Conservation (phyloP, 805 yeast genomes). For the Candida succiphila region DNA sequence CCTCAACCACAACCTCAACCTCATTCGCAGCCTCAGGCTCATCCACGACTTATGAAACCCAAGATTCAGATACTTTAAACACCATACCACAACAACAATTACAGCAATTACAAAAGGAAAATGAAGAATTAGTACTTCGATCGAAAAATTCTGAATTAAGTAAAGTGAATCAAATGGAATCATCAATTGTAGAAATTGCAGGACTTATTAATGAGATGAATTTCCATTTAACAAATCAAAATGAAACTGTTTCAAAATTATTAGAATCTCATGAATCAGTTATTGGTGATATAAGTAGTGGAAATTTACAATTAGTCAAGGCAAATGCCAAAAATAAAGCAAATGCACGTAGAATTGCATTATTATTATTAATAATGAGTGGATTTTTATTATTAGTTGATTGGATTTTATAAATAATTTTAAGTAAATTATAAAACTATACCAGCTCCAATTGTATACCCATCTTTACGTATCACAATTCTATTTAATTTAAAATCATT, state of each 20-base stretch:
- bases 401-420: conserved; percentile 25
- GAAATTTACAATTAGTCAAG: conserved; percentile 58
- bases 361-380: conserved; percentile 45
- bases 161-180: conserved; percentile 50
- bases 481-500: conserved; percentile 49
- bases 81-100: conserved; percentile 27
- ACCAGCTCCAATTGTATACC: conserved; percentile 53
- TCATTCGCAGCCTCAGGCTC: not conserved
- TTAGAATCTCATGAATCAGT: conserved; percentile 61
- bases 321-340: conserved; percentile 61
- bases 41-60: conserved; percentile 21
- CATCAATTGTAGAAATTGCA: conserved; percentile 62
- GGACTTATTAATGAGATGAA: conserved; percentile 67
- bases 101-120: conserved; percentile 49
- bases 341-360: conserved; percentile 47
- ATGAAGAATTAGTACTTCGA: conserved; percentile 39
- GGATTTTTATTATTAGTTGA: conserved; percentile 46
- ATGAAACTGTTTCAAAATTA: conserved; percentile 54
- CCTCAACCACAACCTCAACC: conserved; percentile 3
- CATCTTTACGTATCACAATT: conserved; percentile 61
- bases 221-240: conserved; percentile 62
- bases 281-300: conserved; percentile 53
- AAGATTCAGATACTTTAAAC: conserved; percentile 3
- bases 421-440: conserved; percentile 5
- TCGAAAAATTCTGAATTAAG: conserved; percentile 50